Percentiles rank a stretch among this genome's conserved stretches.
Conservation (phyloP, 331 rosid genomes). For the Pyrus hybrid region DNA sequence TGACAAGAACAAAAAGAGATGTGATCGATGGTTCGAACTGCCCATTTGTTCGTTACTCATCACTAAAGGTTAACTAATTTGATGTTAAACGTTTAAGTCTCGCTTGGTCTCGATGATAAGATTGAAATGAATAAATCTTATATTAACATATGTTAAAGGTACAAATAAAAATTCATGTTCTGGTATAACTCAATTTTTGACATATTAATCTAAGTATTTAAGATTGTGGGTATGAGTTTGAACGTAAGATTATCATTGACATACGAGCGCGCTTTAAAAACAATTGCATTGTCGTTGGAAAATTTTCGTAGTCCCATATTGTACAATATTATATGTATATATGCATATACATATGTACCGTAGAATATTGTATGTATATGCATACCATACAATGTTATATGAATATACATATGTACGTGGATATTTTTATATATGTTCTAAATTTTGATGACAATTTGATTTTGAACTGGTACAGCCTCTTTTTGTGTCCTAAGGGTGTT, state of each 20-base stretch:
- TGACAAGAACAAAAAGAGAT: neutral
- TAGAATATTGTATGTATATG: too few species aligned
- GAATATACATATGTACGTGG: too few species aligned
- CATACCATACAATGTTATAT: too few species aligned
- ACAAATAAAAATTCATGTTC: too few species aligned
- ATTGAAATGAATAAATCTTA: neutral
- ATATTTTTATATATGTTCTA: neutral
- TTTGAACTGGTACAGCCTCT: neutral
- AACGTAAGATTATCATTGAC: neutral
- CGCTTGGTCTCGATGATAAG: too few species aligned
- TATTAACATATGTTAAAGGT: too few species aligned
- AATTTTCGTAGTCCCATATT: too few species aligned
- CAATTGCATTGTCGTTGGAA: neutral
- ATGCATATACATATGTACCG: too few species aligned
- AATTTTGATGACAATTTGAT: neutral
- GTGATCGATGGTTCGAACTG: neutral
- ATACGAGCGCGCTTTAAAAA: too few species aligned
- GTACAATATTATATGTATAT: neutral
- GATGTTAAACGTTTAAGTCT: too few species aligned
- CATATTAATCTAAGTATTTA: too few species aligned
- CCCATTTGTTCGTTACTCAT: neutral
- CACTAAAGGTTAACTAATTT: neutral
- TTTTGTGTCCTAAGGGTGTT: neutral
- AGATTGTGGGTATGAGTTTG: neutral
- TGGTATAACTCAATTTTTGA: neutral